A percentile compares a stretch with the other conserved stretches of the same genome.
Conservation (phyloP, 345 rosid genomes). For the Rhodamnia argentea region DNA sequence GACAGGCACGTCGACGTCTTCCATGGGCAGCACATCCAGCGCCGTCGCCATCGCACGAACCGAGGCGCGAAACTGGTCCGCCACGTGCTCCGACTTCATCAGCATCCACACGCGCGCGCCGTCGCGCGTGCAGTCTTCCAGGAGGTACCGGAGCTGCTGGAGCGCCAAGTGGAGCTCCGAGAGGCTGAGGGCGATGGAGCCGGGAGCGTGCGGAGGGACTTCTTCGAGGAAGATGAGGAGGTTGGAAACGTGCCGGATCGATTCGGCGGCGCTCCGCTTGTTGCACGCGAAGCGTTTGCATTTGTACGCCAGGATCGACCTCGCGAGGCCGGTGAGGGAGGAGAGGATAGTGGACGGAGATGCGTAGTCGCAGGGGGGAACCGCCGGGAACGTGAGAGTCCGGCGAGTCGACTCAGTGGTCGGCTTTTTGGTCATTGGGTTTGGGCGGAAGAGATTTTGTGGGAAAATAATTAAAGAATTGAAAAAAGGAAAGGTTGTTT, state of each 20-base stretch:
- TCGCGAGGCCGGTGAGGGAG: constrained; percentile 37
- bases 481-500: not conserved
- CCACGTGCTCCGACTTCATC: constrained; percentile 43
- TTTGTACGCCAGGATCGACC: constrained; percentile 27
- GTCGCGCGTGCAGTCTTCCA: constrained; percentile 54
- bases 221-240: constrained; percentile 43
- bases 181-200: constrained; percentile 27
- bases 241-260: constrained; percentile 40
- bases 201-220: constrained; percentile 15
- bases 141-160: constrained; percentile 44
- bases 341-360: constrained; percentile 33
- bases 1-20: constrained; percentile 20
- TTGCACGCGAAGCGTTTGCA: constrained; percentile 30
- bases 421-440: not conserved
- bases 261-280: constrained; percentile 29
- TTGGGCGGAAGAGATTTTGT: no score
- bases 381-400: constrained; percentile 56
- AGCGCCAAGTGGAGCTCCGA: constrained; percentile 64
- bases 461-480: not conserved
- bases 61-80: constrained; percentile 34
- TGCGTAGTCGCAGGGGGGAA: constrained; percentile 38
- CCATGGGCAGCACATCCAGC: constrained; percentile 52
- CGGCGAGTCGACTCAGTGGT: constrained; percentile 33
- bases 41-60: constrained; percentile 37
- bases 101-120: constrained; percentile 55